Evolutionary conservation across 345 rosid species (phyloP), one percentile per base, ranked within the genome.

Genomic region (Clarkia xantiana): DNA sequence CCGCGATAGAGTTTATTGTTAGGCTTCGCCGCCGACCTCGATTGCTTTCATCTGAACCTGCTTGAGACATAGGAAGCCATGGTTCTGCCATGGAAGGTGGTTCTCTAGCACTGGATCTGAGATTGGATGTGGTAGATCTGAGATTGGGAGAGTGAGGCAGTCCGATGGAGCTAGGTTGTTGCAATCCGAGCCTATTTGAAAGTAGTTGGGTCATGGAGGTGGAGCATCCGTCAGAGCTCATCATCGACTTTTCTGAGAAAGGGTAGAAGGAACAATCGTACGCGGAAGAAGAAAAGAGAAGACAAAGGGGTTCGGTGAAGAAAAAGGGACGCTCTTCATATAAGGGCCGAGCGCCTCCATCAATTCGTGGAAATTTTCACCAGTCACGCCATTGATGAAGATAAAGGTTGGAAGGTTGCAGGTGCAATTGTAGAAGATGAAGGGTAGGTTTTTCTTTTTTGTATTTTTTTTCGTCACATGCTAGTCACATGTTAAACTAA

Each of bases 1-100:
- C 97, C 97, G 57, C 94, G 52, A 59, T 76, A 84, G 1, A 88
- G 88, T 44, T n/a, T n/a, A n/a, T 84, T 84, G 15, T 77, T 63
- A 46, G 82, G 56, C 67, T 77, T 87, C 11, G 71, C 47, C 12
- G 59, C 7, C 11, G 65, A 39, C 11, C 70, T 25, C 15, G 58
- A 58, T 36, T 56, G 71, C 64, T 81, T n/a, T 84, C 97, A 84
- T 84, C 15, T 78, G 71, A n/a, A 73, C 63, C 10, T 89, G 51
- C 44, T 72, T 84, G 23, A 78, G 81, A 14, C 79, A 56, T 18
- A 79, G 76, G 49, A 51, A 44, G 25, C 34, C 45, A 50, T 44
- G 25, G 10, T 42, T 5, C 5, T 23, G 16, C 9, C 42, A 20
- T 0, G n/a, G 25, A 23, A 12, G 38, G 16, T 10, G 14, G 42